Evolutionary conservation across 495 filamentous ascomycete species (phyloP).

Genomic region (Talaromyces stipitatus): DNA sequence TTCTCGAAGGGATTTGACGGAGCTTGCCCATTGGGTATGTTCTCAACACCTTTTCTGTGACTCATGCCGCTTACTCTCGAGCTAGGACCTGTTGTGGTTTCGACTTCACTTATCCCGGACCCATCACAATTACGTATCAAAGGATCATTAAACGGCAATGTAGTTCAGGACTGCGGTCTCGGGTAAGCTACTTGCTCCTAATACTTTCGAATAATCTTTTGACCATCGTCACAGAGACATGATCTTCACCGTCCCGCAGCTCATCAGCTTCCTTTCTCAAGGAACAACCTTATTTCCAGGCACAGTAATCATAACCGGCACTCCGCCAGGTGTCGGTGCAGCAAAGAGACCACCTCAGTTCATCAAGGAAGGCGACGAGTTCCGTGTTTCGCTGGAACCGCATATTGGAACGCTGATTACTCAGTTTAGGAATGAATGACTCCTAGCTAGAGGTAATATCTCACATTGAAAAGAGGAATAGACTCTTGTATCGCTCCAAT

Average conservation of each 20-base stretch:
- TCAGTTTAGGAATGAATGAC: conserved; percentile 22
- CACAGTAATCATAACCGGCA: conserved; percentile 80
- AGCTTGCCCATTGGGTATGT: conserved; percentile 62
- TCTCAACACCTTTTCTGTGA: no score
- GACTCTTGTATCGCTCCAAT: neutral
- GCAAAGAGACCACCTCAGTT: conserved; percentile 49
- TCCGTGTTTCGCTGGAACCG: conserved; percentile 47
- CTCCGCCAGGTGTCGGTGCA: conserved; percentile 46
- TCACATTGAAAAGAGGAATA: neutral
- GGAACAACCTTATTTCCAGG: conserved; percentile 75
- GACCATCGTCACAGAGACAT: conserved; percentile 43
- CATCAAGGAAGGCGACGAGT: conserved; percentile 52
- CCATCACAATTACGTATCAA: conserved; percentile 56
- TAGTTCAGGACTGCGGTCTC: conserved; percentile 56
- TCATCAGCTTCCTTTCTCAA: conserved; percentile 66
- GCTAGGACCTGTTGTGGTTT: conserved; percentile 47
- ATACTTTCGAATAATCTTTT: neutral
- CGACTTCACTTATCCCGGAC: conserved; percentile 47
- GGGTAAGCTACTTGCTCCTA: conserved; percentile 25
- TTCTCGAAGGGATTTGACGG: conserved; percentile 81
- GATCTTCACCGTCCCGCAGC: conserved; percentile 69
- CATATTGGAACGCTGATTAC: conserved; percentile 34
- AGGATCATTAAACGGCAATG: conserved; percentile 60
- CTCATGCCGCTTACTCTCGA: neutral
- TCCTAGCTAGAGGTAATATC: neutral